These are phyloP conservation scores for Lactuca saligna DNA, from an alignment of 129 eudicot species.

Conservation along the genomic window DNA sequence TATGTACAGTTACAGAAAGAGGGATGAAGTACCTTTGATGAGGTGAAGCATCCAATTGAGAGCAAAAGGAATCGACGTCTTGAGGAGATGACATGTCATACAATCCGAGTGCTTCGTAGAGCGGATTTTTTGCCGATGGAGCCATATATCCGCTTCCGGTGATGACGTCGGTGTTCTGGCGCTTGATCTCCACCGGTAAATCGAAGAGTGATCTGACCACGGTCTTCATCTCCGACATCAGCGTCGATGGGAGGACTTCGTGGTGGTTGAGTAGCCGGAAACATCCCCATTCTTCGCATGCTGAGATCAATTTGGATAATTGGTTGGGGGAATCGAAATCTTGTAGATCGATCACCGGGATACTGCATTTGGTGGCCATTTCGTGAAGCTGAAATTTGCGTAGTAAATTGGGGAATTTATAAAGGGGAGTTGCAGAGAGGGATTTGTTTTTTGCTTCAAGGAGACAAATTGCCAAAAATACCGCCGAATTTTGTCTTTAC, in stretches of 20 bases:
- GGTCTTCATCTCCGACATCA: conserved; percentile 65
- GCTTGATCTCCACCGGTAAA: conserved; percentile 60
- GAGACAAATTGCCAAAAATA: background rate
- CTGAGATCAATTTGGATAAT: conserved; percentile 38
- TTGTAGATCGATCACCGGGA: conserved; percentile 62
- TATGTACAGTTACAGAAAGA: background rate
- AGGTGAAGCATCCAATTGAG: conserved; percentile 52
- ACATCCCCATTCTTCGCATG: conserved; percentile 77
- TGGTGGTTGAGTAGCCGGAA: conserved; percentile 64
- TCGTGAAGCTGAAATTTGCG: background rate
- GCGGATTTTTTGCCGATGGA: conserved; percentile 50
- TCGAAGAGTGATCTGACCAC: conserved; percentile 59
- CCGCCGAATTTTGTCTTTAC: background rate
- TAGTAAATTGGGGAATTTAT: background rate
- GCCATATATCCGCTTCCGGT: conserved; percentile 77
- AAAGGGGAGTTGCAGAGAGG: background rate
- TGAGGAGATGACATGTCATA: conserved; percentile 45
- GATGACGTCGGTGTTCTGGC: conserved; percentile 50
- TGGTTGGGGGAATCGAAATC: conserved; percentile 51
- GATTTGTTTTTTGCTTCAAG: background rate
- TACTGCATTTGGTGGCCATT: conserved; percentile 22
- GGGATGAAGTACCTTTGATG: conserved; percentile 44
- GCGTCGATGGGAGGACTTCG: conserved; percentile 33
- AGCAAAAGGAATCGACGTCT: conserved; percentile 59
- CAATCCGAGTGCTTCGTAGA: conserved; percentile 73